Conservation (phyloP, 352 stramenopile genomes). For the Phytophthora capsici region DNA sequence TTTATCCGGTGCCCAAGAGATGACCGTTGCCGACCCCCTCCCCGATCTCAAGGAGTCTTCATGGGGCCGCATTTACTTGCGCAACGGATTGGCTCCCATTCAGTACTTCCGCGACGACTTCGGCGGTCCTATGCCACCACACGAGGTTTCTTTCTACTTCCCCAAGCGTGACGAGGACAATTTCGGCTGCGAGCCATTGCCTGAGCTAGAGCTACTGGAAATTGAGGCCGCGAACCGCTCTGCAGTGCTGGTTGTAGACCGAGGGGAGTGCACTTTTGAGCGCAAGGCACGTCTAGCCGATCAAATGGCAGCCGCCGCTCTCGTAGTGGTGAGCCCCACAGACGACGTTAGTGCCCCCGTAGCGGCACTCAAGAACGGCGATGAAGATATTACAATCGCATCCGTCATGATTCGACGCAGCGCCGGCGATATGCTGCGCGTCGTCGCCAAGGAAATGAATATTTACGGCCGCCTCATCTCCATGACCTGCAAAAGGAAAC, state of each 20-base stretch:
- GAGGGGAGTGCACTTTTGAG: constrained; percentile 73
- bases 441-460: constrained; percentile 24
- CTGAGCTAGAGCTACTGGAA: constrained; percentile 32
- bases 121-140: constrained; percentile 44
- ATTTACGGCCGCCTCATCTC: constrained; percentile 60
- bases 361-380: constrained; percentile 45
- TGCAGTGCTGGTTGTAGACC: constrained; percentile 58
- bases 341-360: constrained; percentile 54
- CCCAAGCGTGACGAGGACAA: constrained; percentile 40
- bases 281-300: constrained; percentile 59
- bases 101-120: constrained; percentile 79
- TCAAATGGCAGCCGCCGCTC: constrained; percentile 48
- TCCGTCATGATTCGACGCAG: constrained; percentile 69
- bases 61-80: constrained; percentile 78
- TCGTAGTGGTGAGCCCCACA: constrained; percentile 57
- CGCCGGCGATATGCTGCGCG: constrained; percentile 56
- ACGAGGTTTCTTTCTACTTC: constrained; percentile 59
- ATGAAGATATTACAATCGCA: constrained; percentile 53
- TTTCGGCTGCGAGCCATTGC: constrained; percentile 52
- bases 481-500: constrained; percentile 57
- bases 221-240: constrained; percentile 44
- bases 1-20: constrained; percentile 6
- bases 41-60: constrained; percentile 36
- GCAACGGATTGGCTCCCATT: constrained; percentile 62
- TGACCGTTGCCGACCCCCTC: background rate